A percentile compares a stretch with the other conserved stretches of the same genome.
phyloP scores from a whole-genome alignment of 441 rosid species.

The Pelargonium citronellum region DNA sequence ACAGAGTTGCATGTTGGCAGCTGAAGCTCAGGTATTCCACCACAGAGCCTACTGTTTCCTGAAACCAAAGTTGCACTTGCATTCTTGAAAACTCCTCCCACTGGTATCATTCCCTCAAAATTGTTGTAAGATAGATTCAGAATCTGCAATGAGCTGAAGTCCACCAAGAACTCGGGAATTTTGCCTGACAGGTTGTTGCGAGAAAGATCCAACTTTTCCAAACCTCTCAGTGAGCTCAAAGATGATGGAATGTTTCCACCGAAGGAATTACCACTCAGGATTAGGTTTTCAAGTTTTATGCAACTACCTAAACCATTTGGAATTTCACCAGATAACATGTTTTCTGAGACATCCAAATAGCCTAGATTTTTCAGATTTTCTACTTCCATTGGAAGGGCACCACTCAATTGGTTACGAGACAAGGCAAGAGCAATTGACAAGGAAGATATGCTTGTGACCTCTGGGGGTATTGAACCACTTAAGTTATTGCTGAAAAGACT shows the following conservation, averaged over 20 bases:
- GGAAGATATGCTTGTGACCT: conserved; percentile 1
- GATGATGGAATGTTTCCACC: conserved; percentile 20
- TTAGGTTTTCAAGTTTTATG: conserved; percentile 10
- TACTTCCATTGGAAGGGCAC: conserved; percentile 19
- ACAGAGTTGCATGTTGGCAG: conserved; percentile 19
- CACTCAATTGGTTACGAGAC: conserved; percentile 8
- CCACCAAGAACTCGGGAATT: conserved; percentile 20
- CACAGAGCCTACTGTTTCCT: conserved; percentile 27
- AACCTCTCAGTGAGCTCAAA: conserved; percentile 19
- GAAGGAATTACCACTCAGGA: conserved; percentile 26
- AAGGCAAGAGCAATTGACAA: neutral
- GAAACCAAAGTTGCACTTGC: conserved; percentile 15
- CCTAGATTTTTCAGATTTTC: conserved; percentile 13
- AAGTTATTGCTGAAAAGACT: conserved; percentile 19
- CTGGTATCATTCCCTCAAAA: conserved; percentile 24
- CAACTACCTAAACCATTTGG: conserved; percentile 22
- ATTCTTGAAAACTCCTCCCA: conserved; percentile 26
- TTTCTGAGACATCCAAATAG: conserved; percentile 4
- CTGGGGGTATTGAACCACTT: conserved; percentile 17
- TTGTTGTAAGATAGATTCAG: conserved; percentile 27
- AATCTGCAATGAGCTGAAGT: neutral
- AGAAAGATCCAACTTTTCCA: conserved; percentile 21
- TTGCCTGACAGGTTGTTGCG: conserved; percentile 21
- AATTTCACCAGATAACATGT: conserved; percentile 23
- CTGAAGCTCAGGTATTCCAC: conserved; percentile 23